phyloP scores from a whole-genome alignment of 176 grass and related monocot species.

The Avena sativa region DNA sequence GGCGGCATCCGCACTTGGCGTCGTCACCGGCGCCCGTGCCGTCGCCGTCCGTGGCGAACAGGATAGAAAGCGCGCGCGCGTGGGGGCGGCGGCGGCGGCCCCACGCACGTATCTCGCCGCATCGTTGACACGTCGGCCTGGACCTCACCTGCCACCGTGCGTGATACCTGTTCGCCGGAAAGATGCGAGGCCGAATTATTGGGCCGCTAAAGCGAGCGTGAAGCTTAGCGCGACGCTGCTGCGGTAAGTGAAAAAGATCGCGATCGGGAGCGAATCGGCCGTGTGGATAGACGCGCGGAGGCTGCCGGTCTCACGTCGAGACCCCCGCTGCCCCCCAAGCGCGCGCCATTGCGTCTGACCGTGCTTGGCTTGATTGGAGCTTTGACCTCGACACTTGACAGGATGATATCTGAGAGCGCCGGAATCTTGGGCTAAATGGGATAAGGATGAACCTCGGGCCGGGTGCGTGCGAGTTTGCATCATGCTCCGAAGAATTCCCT shows the following conservation, averaged over 20 bases:
- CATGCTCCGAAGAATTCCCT: constrained; percentile 19
- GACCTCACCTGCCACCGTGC: constrained; percentile 3
- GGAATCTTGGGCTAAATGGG: constrained; percentile 37
- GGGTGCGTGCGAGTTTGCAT: constrained; percentile 9
- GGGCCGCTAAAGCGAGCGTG: not conserved
- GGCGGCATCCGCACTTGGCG: constrained; percentile 23
- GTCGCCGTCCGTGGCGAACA: constrained; percentile 32
- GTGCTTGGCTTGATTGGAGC: not conserved
- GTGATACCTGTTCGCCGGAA: not conserved
- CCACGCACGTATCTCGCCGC: not conserved
- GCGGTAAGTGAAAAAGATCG: constrained; percentile 12
- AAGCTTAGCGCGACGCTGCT: not conserved
- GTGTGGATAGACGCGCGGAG: constrained; percentile 36
- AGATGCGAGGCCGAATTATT: constrained; percentile 18
- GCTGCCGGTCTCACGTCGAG: constrained; percentile 44
- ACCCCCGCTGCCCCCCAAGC: not conserved
- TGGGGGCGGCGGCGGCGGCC: not conserved
- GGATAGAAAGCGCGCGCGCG: constrained; percentile 40
- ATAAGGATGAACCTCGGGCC: constrained; percentile 49
- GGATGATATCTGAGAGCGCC: constrained; percentile 6
- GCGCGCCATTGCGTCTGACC: not conserved
- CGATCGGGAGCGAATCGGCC: constrained; percentile 17
- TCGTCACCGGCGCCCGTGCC: constrained; percentile 18
- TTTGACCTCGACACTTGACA: not conserved
- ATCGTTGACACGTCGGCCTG: constrained; percentile 32